Base-by-base conservation (phyloP, 345 rosid species). In the Moricandia arvensis region DNA sequence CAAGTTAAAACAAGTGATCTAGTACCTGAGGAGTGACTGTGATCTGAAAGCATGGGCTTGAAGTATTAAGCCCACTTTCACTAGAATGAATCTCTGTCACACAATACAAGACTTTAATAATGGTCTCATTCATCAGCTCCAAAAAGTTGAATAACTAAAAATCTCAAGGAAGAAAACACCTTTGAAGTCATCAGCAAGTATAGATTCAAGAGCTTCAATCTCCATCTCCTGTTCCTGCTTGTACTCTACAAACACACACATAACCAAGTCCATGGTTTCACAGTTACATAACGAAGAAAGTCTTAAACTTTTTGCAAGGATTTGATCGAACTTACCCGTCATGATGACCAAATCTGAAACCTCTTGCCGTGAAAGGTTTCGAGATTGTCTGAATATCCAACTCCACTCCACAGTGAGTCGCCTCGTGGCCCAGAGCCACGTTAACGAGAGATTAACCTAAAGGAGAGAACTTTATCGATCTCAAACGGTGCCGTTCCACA, bases 161-260 rank as follows among this genome's bases (percentile, higher is more conserved):
- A n/a, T n/a, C n/a, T n/a, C n/a, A n/a, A n/a, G n/a, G 3, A 29
- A 59, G 0, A 33, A 43, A 26, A 24, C 8, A 91, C 97, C 99
- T 89, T 90, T 88, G 68, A 95, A 95, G 12, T 95, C 99, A 69
- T 95, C 93, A 91, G 88, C 87, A 30, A 95, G 97, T 79, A 95
- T 95, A 47, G 99, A 93, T 78, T 90, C 93, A 80, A 92, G 71
- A 21, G n/a, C n/a, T n/a, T n/a, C n/a, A n/a, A n/a, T n/a, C n/a
- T n/a, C n/a, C n/a, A n/a, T n/a, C n/a, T n/a, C n/a, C n/a, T n/a
- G n/a, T n/a, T n/a, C n/a, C n/a, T n/a, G n/a, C n/a, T n/a, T n/a
- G n/a, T n/a, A n/a, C n/a, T n/a, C n/a, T n/a, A n/a, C n/a, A n/a
- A n/a, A n/a, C n/a, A n/a, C n/a, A n/a, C n/a, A n/a, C n/a, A n/a